phyloP scores from a whole-genome alignment of 192 early-diverging fungal species.

The Rhizophagus sp. region DNA sequence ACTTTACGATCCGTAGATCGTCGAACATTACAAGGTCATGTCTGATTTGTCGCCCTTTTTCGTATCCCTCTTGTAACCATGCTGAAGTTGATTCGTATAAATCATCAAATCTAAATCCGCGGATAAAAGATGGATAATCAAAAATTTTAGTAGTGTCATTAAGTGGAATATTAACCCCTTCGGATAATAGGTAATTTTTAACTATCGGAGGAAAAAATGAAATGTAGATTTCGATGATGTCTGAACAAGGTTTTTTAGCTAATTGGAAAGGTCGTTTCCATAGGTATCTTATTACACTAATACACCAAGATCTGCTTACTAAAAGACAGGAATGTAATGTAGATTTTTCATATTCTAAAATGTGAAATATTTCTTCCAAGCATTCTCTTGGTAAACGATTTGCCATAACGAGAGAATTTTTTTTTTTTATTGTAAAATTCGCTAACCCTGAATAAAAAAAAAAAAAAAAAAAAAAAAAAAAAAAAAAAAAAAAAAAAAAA shows the following conservation, averaged over 20 bases:
- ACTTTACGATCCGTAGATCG: not conserved
- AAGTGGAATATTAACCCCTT: not conserved
- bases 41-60: constrained; percentile 4
- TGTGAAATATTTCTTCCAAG: constrained; percentile 7
- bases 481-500: too few relatives aligned
- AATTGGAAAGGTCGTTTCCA: constrained; percentile 20
- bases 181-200: not conserved
- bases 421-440: not conserved
- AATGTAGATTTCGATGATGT: constrained; percentile 3
- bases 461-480: too few relatives aligned
- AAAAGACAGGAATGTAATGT: constrained; percentile 8
- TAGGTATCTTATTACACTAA: not conserved
- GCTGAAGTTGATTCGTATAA: not conserved
- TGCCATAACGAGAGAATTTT: not conserved
- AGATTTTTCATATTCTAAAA: constrained; percentile 15
- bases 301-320: constrained; percentile 15
- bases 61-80: constrained; percentile 10
- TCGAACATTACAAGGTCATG: not conserved
- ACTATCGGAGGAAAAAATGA: not conserved
- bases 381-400: constrained; percentile 1
- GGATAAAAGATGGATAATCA: constrained; percentile 5
- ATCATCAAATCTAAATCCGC: constrained; percentile 18
- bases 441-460: too few relatives aligned
- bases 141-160: not conserved
- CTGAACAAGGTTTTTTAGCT: not conserved